phyloP scores from a whole-genome alignment of 106 monocot genomes.

The Agapanthus africanus region DNA sequence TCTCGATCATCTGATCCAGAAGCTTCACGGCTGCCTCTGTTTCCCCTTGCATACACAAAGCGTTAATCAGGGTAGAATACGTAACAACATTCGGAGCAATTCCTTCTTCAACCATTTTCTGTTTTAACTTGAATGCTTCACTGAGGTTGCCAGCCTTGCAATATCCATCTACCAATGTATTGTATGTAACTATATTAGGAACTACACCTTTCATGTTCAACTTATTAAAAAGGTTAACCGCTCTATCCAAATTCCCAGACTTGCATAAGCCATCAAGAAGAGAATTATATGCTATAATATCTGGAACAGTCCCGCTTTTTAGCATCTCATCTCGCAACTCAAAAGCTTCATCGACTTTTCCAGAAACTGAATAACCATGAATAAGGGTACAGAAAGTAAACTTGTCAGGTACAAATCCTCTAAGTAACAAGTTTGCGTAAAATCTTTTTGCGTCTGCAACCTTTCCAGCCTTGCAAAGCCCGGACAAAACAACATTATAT shows the following conservation, averaged over 20 bases:
- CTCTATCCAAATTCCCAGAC: conserved; percentile 73
- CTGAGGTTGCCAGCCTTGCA: conserved; percentile 52
- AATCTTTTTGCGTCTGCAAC: conserved; percentile 54
- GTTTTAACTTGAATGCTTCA: conserved; percentile 81
- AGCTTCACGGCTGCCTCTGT: conserved; percentile 45
- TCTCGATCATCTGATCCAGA: conserved; percentile 68
- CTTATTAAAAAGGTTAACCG: conserved; percentile 68
- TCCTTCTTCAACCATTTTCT: conserved; percentile 61
- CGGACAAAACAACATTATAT: conserved; percentile 68
- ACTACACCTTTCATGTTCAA: conserved; percentile 46
- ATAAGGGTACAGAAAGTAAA: conserved; percentile 84
- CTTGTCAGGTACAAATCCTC: conserved; percentile 59
- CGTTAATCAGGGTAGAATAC: conserved; percentile 78
- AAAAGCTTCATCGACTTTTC: conserved; percentile 63
- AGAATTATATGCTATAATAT: conserved; percentile 78
- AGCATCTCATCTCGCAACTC: conserved; percentile 75
- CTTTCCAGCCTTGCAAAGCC: conserved; percentile 59
- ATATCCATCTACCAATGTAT: conserved; percentile 78
- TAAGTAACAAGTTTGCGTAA: conserved; percentile 29
- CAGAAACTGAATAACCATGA: conserved; percentile 57
- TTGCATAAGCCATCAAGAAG: conserved; percentile 92
- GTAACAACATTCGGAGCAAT: conserved; percentile 63
- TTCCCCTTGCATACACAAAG: conserved; percentile 60
- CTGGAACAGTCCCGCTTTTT: conserved; percentile 44
- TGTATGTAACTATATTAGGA: conserved; percentile 72